Evolutionary conservation across 2,329 filamentous ascomycete species (phyloP).

Genomic region (Aspergillus transmontanensis): DNA sequence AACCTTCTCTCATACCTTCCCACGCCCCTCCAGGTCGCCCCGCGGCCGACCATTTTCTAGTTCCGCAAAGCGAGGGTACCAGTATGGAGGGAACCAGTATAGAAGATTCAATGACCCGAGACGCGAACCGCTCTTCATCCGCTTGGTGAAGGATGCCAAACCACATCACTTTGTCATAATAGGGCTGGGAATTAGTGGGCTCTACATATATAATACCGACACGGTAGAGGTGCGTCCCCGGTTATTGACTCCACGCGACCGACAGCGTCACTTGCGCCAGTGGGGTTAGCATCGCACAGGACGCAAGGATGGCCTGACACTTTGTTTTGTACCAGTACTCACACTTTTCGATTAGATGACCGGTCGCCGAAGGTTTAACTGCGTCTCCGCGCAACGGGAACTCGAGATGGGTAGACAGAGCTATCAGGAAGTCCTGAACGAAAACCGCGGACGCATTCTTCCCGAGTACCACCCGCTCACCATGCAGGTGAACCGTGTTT

Average conservation of each 20-base stretch:
- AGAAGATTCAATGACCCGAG: conserved; percentile 18
- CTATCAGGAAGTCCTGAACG: conserved; percentile 52
- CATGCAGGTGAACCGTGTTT: conserved; percentile 53
- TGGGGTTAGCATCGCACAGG: background rate
- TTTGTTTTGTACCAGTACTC: background rate
- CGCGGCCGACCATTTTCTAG: conserved; percentile 17
- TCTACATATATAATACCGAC: conserved; percentile 61
- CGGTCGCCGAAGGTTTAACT: conserved; percentile 61
- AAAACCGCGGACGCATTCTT: conserved; percentile 52
- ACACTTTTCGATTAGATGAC: conserved; percentile 43
- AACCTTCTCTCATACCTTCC: background rate
- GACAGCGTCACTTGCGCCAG: background rate
- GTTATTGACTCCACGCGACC: background rate
- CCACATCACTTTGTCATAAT: conserved; percentile 38
- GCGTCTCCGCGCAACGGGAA: conserved; percentile 51
- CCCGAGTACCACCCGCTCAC: conserved; percentile 53
- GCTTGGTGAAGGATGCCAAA: conserved; percentile 23
- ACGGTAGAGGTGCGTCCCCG: conserved; percentile 50
- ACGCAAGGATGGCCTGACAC: background rate
- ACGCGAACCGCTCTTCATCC: conserved; percentile 18
- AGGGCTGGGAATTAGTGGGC: conserved; percentile 44
- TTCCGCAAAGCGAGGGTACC: conserved; percentile 7
- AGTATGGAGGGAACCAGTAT: conserved; percentile 21
- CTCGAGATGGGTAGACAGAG: conserved; percentile 43
- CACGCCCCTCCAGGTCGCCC: background rate